Conservation (phyloP, 805 yeast genomes). For the Hanseniaspora mollemarum region DNA sequence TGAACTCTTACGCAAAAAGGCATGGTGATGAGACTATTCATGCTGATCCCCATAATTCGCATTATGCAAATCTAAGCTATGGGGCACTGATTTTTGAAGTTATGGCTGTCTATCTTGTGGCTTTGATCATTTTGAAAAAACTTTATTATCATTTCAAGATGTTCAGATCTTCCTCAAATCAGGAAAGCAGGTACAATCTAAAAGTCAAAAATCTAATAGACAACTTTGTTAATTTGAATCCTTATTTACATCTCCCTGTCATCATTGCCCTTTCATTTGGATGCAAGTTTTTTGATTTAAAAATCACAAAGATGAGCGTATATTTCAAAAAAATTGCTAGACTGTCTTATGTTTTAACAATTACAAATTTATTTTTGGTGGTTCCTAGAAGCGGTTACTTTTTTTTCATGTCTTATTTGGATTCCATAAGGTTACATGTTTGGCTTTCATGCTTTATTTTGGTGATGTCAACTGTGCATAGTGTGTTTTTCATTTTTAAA, state of each 20-base stretch:
- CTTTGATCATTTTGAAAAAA: constrained; percentile 22
- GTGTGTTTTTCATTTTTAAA: constrained; percentile 39
- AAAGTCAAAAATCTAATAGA: constrained; percentile 33
- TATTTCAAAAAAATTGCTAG: constrained; percentile 51
- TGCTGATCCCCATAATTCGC: constrained; percentile 28
- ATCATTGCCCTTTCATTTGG: constrained; percentile 28
- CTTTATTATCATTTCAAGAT: not conserved
- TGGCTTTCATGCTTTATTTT: constrained; percentile 57
- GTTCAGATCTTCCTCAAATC: constrained; percentile 25
- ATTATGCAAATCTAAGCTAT: constrained; percentile 46
- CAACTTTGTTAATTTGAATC: constrained; percentile 26
- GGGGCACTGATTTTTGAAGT: constrained; percentile 44
- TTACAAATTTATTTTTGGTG: constrained; percentile 47
- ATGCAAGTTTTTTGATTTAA: constrained; percentile 26
- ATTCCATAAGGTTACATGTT: constrained; percentile 48
- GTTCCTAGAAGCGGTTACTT: constrained; percentile 43
- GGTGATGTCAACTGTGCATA: constrained; percentile 38
- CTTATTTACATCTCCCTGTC: constrained; percentile 30
- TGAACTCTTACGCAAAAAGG: not conserved
- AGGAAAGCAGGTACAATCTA: constrained; percentile 31
- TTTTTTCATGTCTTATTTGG: constrained; percentile 39
- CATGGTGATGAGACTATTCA: constrained; percentile 1
- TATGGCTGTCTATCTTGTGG: constrained; percentile 33
- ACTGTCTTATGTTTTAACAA: constrained; percentile 45
- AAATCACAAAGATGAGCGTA: constrained; percentile 27